A percentile compares a stretch with the other conserved stretches of the same genome.
Conservation (phyloP, 225 moss, liverwort and hornwort species). For the Polytrichum commune region DNA sequence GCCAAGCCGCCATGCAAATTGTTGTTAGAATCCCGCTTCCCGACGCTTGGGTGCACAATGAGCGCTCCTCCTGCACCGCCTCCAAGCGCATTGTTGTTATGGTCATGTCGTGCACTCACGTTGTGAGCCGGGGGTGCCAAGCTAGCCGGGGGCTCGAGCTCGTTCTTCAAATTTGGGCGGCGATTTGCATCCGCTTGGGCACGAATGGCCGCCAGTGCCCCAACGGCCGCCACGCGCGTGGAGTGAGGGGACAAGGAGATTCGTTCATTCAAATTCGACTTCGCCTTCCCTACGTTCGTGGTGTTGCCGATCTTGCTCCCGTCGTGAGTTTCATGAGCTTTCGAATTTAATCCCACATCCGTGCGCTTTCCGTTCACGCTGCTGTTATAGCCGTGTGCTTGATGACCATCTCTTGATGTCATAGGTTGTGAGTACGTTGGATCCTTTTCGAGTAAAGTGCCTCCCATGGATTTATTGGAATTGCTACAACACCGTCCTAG, state of each 20-base stretch:
- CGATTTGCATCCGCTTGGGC: slow-evolving; percentile 82
- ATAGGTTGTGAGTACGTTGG: slow-evolving; percentile 20
- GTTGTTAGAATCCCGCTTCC: slow-evolving; percentile 39
- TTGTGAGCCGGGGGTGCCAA: too few species aligned
- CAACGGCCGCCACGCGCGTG: slow-evolving; percentile 67
- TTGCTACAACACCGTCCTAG: slow-evolving; percentile 17
- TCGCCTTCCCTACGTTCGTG: slow-evolving; percentile 9
- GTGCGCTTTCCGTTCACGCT: too few species aligned
- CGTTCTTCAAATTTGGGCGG: slow-evolving; percentile 43
- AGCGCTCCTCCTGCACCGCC: slow-evolving; percentile 49
- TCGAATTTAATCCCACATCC: too few species aligned
- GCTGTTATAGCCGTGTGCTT: background rate
- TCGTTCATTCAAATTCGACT: slow-evolving; percentile 49
- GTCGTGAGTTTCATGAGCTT: too few species aligned
- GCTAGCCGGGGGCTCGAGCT: slow-evolving; percentile 19
- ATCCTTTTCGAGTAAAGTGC: slow-evolving; percentile 36
- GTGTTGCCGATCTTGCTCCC: too few species aligned
- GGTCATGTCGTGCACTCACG: too few species aligned
- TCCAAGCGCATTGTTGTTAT: slow-evolving; percentile 14
- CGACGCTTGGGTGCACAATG: slow-evolving; percentile 55
- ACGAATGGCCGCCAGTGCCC: slow-evolving; percentile 83
- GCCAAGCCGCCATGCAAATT: slow-evolving; percentile 36
- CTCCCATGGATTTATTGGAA: slow-evolving; percentile 24
- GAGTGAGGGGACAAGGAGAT: slow-evolving; percentile 64
- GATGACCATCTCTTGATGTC: slow-evolving; percentile 20